A percentile compares a stretch with the other conserved stretches of the same genome.
phyloP scores from a whole-genome alignment of 2,329 filamentous ascomycete genomes.

The Daldinia eschscholtzii region DNA sequence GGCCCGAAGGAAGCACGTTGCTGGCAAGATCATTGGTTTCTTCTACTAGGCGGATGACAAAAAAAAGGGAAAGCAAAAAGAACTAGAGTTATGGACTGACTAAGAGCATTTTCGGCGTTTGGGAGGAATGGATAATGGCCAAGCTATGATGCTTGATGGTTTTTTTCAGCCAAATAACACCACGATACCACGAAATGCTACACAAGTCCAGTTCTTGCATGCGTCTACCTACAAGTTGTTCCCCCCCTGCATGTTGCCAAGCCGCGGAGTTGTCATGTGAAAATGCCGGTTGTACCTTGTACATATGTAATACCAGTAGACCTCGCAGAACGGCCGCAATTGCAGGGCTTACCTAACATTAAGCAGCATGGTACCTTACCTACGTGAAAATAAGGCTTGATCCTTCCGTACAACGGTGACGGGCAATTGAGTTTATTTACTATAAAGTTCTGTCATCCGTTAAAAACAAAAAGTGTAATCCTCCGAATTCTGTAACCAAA shows the following conservation, averaged over 20 bases:
- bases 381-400: slow-evolving; percentile 10
- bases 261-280: slow-evolving; percentile 25
- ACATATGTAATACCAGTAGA: neutral
- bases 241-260: slow-evolving; percentile 24
- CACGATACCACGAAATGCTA: slow-evolving; percentile 51
- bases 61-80: slow-evolving; percentile 25
- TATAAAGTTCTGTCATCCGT: slow-evolving; percentile 39
- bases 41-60: slow-evolving; percentile 79
- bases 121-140: slow-evolving; percentile 48
- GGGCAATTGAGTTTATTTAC: slow-evolving; percentile 27
- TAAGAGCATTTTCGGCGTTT: slow-evolving; percentile 52
- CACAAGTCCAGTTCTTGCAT: slow-evolving; percentile 39
- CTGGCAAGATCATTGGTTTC: slow-evolving; percentile 99
- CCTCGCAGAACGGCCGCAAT: neutral
- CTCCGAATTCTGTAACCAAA: slow-evolving; percentile 26
- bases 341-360: neutral
- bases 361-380: neutral
- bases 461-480: slow-evolving; percentile 11
- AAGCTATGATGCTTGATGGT: slow-evolving; percentile 39
- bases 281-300: slow-evolving; percentile 13
- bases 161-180: slow-evolving; percentile 47
- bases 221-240: neutral
- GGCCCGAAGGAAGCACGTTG: slow-evolving; percentile 98
- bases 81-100: slow-evolving; percentile 36
- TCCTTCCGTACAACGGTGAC: slow-evolving; percentile 29